phyloP scores from a whole-genome alignment of 139 green algal species.

The Coelastrella sp. region DNA sequence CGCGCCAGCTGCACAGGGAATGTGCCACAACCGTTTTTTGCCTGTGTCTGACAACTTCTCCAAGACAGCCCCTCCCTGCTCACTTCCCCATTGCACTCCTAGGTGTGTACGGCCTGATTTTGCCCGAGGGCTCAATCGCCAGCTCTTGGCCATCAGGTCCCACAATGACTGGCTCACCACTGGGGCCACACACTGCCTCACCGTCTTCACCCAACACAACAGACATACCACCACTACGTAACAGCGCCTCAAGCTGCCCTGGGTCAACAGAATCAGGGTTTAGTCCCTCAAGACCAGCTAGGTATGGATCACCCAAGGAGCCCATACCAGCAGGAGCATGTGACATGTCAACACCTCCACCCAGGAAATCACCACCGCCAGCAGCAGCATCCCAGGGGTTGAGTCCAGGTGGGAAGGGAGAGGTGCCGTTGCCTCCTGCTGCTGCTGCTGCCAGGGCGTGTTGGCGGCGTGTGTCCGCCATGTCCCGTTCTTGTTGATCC shows the following conservation, averaged over 20 bases:
- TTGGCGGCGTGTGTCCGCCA: constrained; percentile 21
- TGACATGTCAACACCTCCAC: no score
- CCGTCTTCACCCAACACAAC: constrained; percentile 35
- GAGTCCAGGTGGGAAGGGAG: not conserved
- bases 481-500: constrained; percentile 44
- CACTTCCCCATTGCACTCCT: constrained; percentile 6
- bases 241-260: not conserved
- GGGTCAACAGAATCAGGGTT: not conserved
- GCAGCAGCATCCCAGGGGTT: not conserved
- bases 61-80: no score
- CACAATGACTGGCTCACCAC: constrained; percentile 45
- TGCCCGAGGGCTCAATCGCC: constrained; percentile 17
- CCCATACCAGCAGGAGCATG: not conserved
- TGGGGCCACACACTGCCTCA: constrained; percentile 17
- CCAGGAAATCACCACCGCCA: no score
- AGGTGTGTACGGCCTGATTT: constrained; percentile 31
- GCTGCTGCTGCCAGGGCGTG: constrained; percentile 21
- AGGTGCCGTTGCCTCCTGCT: not conserved
- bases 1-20: no score
- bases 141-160: constrained; percentile 28
- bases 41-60: no score
- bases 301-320: no score
- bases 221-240: constrained; percentile 6
- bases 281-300: constrained; percentile 3
- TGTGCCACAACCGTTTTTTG: no score